Percentiles rank a stretch among this genome's conserved stretches.
Evolutionary conservation across 148 eudicot species (phyloP).

Genomic region (Rhododendron williamsianum): DNA sequence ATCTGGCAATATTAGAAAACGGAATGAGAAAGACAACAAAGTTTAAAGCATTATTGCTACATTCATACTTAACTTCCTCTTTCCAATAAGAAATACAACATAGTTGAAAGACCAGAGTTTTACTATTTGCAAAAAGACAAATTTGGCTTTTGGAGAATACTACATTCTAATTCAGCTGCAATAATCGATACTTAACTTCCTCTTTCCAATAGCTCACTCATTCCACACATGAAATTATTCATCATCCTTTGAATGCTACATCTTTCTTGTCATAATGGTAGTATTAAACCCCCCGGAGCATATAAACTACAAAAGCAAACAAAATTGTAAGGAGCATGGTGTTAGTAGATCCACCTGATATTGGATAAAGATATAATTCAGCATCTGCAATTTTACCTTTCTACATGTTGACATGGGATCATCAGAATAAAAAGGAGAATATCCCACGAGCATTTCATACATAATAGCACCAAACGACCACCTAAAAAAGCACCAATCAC

Average conservation of each 20-base stretch:
- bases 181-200: background rate
- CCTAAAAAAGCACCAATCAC: constrained; percentile 40
- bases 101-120: background rate
- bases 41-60: background rate
- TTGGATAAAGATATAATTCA: background rate
- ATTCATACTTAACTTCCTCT: background rate
- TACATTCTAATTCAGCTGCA: background rate
- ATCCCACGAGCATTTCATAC: constrained; percentile 99
- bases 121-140: background rate
- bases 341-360: background rate
- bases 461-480: constrained; percentile 98
- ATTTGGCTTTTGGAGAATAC: background rate
- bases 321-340: background rate
- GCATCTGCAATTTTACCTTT: constrained; percentile 44
- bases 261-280: background rate
- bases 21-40: background rate
- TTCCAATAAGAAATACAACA: no score
- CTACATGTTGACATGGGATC: constrained; percentile 98
- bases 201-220: background rate
- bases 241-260: background rate
- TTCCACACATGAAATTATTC: background rate
- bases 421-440: constrained; percentile 94
- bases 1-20: background rate
- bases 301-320: background rate
- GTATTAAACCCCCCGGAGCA: background rate